A percentile compares a stretch with the other conserved stretches of the same genome.
Evolutionary conservation across 1,284 basidiomycete species (phyloP).

Genomic region (Leccinum fallax): DNA sequence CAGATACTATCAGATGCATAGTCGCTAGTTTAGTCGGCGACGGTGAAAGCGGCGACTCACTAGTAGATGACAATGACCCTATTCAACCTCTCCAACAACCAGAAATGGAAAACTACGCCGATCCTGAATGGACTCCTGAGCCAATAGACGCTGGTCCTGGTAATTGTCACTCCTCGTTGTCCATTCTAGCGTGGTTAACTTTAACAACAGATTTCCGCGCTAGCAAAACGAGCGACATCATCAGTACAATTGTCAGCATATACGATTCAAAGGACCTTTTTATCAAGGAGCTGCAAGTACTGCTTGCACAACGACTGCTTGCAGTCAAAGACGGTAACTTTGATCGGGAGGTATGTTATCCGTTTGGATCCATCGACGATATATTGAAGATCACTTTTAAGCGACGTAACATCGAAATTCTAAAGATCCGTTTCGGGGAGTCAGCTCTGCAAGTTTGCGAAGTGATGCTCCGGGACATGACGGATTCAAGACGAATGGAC

Average conservation of each 20-base stretch:
- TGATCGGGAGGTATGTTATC: constrained; percentile 73
- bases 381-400: constrained; percentile 35
- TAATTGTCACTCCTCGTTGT: constrained; percentile 11
- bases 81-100: constrained; percentile 71
- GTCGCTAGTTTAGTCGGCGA: constrained; percentile 91
- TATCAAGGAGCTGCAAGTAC: constrained; percentile 88
- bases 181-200: constrained; percentile 6
- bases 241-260: constrained; percentile 93
- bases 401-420: constrained; percentile 88
- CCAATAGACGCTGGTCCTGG: constrained; percentile 89
- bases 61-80: constrained; percentile 79
- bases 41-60: constrained; percentile 77
- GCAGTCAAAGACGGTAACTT: constrained; percentile 78
- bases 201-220: constrained; percentile 75
- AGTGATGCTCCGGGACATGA: constrained; percentile 95
- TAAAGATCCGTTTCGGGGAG: constrained; percentile 94
- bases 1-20: constrained; percentile 91
- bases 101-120: constrained; percentile 82
- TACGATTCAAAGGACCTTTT: constrained; percentile 95
- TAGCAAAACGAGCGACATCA: constrained; percentile 86
- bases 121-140: constrained; percentile 92
- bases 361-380: not conserved
- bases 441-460: constrained; percentile 89
- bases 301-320: constrained; percentile 84
- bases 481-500: constrained; percentile 88